phyloP scores from a whole-genome alignment of 306 rosid genomes.

The Echinosophora koreensis region DNA sequence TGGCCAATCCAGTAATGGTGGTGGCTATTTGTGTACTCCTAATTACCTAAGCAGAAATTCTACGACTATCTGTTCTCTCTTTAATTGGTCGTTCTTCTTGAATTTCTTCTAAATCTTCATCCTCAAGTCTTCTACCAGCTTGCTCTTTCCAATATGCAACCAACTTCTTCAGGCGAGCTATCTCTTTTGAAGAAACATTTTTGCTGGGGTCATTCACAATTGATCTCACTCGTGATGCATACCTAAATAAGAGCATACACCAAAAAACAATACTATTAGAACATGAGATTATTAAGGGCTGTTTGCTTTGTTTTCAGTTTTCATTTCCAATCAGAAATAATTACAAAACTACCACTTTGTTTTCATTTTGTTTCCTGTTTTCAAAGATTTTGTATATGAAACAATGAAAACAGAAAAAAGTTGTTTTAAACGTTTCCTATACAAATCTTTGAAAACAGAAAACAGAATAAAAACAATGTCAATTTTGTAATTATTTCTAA shows the following conservation, averaged over 20 bases:
- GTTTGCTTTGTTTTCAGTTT: too few species aligned
- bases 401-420: too few species aligned
- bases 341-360: too few species aligned
- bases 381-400: too few species aligned
- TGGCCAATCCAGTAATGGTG: constrained; percentile 11
- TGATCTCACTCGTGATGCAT: constrained; percentile 90
- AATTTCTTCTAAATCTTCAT: constrained; percentile 87
- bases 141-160: constrained; percentile 93
- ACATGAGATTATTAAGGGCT: not conserved
- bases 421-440: too few species aligned
- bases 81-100: constrained; percentile 67
- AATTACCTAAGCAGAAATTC: constrained; percentile 28
- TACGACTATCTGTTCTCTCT: constrained; percentile 73
- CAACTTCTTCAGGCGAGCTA: constrained; percentile 83
- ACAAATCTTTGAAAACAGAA: too few species aligned
- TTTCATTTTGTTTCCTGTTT: too few species aligned
- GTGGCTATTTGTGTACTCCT: constrained; percentile 1
- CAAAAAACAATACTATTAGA: not conserved
- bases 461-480: too few species aligned
- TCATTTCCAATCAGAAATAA: too few species aligned
- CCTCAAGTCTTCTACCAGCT: constrained; percentile 80
- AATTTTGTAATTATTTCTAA: too few species aligned
- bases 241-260: constrained; percentile 57
- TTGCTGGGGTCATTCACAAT: constrained; percentile 93
- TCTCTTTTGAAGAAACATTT: constrained; percentile 84